Evolutionary conservation across 345 rosid genomes (phyloP), one percentile per base, ranked within the genome.

Genomic region (Adansonia digitata): DNA sequence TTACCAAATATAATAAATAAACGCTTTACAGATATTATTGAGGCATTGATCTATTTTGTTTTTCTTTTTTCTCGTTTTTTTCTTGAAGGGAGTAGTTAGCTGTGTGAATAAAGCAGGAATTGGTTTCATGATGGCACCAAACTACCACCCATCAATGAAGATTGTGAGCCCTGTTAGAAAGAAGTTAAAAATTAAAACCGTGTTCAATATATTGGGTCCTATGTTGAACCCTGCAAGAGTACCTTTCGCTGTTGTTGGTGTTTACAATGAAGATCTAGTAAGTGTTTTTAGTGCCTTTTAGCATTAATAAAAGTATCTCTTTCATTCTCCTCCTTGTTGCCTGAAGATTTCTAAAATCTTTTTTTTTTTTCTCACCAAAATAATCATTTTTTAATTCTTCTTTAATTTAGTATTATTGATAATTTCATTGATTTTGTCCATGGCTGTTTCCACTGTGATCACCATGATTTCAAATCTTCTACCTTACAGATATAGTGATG

Each of bases 81-180:
- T 55, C n/a, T 43, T 83, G 56, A 65, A 91, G 85, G 98, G 92
- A 31, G 78, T 93, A 77, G 82, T 62, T 74, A 89, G 84, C 63
- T 95, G 97, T 80, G 91, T 93, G 64, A 89, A 89, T 77, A 93
- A 91, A 85, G 90, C 78, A 27, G 97, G 99, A 69, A 89, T 95
- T 53, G 97, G 91, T 75, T 95, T 95, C 77, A 95, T 95, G 97
- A 89, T 93, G 98, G 55, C 94, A 48, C 91, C 98, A 27, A 82
- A 73, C 64, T 95, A 91, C 78, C 99, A 95, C 81, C 98, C 97
- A 8, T 94, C 92, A 40, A 95, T 95, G 99, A 85, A 89, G 89
- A 86, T 85, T 64, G 97, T 96, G 69, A 80, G 91, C 65, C 90
- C 92, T 62, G 95, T 93, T 74, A 85, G 99, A 74, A 92, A 90